phyloP scores from a whole-genome alignment of 106 monocot species.

The Phalaenopsis equestris region DNA sequence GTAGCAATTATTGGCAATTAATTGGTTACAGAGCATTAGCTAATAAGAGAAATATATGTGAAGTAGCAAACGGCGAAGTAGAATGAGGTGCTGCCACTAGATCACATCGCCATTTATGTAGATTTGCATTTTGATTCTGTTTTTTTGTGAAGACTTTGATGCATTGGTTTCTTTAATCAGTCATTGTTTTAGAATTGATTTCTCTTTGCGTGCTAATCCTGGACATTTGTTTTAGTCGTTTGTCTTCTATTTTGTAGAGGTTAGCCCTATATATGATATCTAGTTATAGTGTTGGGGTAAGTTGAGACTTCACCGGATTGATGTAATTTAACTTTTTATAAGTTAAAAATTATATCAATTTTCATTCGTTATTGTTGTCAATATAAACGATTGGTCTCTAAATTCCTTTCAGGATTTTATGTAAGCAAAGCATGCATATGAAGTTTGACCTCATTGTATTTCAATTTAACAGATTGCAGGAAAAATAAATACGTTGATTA shows the following conservation, averaged over 20 bases:
- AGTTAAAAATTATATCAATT: neutral
- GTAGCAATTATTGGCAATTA: too few species aligned
- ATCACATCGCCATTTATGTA: neutral
- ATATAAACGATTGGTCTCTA: neutral
- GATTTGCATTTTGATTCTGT: neutral
- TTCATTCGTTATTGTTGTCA: neutral
- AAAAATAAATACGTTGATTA: conserved; percentile 46
- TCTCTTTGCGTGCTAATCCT: neutral
- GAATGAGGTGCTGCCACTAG: too few species aligned
- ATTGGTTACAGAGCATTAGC: too few species aligned
- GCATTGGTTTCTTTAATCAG: neutral
- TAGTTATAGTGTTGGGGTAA: neutral
- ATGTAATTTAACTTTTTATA: neutral
- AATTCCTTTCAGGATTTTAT: neutral
- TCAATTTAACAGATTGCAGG: conserved; percentile 53
- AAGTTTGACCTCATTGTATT: neutral
- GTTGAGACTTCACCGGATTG: neutral
- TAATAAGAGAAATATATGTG: too few species aligned
- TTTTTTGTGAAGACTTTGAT: neutral
- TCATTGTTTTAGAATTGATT: neutral
- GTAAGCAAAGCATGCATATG: neutral
- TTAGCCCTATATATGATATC: neutral
- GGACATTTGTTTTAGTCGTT: neutral
- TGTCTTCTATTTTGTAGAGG: neutral
- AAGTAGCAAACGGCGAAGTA: too few species aligned